phyloP scores from a whole-genome alignment of 202 grass and related monocot genomes.

The Carex arenaria region DNA sequence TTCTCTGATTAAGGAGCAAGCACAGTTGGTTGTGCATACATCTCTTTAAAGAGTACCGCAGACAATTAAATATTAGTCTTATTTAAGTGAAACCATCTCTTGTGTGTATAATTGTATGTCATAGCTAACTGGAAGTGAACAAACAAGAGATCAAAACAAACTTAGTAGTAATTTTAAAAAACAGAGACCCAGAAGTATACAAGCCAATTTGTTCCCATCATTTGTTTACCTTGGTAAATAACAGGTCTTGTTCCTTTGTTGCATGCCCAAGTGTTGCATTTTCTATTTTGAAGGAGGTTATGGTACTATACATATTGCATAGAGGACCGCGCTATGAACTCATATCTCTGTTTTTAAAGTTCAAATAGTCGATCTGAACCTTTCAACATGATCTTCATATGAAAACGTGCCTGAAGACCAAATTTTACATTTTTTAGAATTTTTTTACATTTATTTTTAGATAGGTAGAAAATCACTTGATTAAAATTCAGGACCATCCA shows the following conservation, averaged over 20 bases:
- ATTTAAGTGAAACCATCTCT: neutral
- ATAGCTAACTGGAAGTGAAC: neutral
- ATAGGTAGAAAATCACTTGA: too few relatives aligned
- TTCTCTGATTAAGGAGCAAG: neutral
- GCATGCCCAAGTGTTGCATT: neutral
- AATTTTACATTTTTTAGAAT: too few relatives aligned
- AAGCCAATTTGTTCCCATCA: neutral
- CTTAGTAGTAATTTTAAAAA: neutral
- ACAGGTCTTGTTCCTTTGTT: neutral
- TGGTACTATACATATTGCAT: too few relatives aligned
- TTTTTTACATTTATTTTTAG: too few relatives aligned
- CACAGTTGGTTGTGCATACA: neutral
- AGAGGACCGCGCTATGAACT: too few relatives aligned
- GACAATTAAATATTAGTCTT: neutral
- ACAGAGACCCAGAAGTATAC: neutral
- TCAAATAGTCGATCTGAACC: too few relatives aligned
- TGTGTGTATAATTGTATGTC: neutral
- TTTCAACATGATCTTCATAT: too few relatives aligned
- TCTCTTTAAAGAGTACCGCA: neutral
- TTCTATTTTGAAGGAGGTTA: neutral
- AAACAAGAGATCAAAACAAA: neutral
- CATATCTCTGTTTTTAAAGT: too few relatives aligned
- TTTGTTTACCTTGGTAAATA: neutral
- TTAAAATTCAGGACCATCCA: too few relatives aligned
- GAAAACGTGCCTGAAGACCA: too few relatives aligned